Conservation (phyloP, 75 land plant species). For the Cunninghamia lanceolata region DNA sequence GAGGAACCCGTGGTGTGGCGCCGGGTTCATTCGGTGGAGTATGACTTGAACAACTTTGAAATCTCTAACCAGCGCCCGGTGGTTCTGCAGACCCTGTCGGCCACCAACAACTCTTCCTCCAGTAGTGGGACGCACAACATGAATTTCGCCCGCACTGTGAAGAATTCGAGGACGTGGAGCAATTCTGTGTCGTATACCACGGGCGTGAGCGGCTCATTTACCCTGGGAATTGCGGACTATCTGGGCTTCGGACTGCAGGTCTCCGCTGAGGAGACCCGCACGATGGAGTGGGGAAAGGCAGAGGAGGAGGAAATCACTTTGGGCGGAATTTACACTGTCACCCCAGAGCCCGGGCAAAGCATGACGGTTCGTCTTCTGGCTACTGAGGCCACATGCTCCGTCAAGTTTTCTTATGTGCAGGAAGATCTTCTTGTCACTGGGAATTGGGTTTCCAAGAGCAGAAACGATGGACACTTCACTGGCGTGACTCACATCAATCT, state of each 20-base stretch:
- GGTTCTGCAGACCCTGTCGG: not conserved
- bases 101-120: not conserved
- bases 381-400: not conserved
- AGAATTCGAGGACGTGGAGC: not conserved
- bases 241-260: not conserved
- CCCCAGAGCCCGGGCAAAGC: not conserved
- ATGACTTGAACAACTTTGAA: not conserved
- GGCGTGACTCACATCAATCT: not conserved
- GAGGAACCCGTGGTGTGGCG: not conserved
- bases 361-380: not conserved
- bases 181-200: not conserved
- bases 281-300: not conserved
- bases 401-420: not conserved
- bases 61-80: not conserved
- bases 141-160: not conserved
- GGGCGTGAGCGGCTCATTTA: not conserved
- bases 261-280: not conserved
- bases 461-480: not conserved
- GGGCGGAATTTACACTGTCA: not conserved
- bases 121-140: not conserved
- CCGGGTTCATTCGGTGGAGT: not conserved
- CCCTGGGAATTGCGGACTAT: not conserved
- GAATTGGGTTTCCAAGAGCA: not conserved
- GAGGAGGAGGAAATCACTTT: not conserved
- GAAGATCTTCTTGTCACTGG: not conserved